Evolutionary conservation across 257 asterid genomes (phyloP), one percentile per base, ranked within the genome.

Genomic region (Nicotiana undulata): DNA sequence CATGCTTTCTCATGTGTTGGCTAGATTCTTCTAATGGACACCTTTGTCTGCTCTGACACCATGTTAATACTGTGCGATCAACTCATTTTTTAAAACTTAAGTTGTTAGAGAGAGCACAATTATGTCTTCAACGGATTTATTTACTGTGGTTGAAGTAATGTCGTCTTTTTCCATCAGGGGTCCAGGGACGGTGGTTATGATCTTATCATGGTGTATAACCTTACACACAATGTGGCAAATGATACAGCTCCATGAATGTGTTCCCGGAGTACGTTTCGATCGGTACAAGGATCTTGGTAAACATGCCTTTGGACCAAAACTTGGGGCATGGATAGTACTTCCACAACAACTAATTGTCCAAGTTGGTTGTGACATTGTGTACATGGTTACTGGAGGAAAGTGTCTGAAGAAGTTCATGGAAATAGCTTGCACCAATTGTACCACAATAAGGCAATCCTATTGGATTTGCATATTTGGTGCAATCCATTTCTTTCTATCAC

Each of bases 381-480:
- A 93, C 81, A 90, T 94, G 98, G 98, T 92, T 28, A 94, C 98
- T 3, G 98, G 98, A 4, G 98, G 98, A 5, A 92, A 86, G 70
- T 94, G 98, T 26, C 89, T 94, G 17, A 88, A 85, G 86, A 91
- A 94, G 37, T 93, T 94, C 89, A 75, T 89, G 84, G 94, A 94
- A 76, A 89, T 93, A 12, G 87, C 83, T n/a, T 94, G 97, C 85
- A 58, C 89, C 61, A 82, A 67, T 68, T 93, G 97, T 86, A 85
- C 87, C 6, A 87, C 84, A 4, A 86, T 94, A 65, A 89, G 87
- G 66, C 92, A 89, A 66, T 91, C 98, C 8, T 94, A 93, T n/a
- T 93, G 98, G 97, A 94, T 91, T 81, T 91, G 97, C 87, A 89
- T 94, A 79, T 94, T 94, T 55, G 97, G 97, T 65, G 92, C 90